A percentile compares a stretch with the other conserved stretches of the same genome.
phyloP scores from a whole-genome alignment of 148 eudicot genomes.

The Vaccinium myrtillus region DNA sequence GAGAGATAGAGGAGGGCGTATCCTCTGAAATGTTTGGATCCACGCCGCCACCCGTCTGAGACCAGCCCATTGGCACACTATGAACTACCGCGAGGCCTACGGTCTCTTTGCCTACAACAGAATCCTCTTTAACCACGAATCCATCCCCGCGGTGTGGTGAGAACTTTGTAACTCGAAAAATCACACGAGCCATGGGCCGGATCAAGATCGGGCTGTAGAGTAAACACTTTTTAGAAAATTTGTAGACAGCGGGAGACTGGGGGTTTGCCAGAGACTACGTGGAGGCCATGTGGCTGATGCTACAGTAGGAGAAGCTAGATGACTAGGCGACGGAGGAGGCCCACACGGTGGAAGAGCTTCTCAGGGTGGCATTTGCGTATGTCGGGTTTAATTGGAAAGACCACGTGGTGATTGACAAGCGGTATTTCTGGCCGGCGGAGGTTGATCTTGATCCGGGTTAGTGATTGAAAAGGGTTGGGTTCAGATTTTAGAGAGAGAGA shows the following conservation, averaged over 20 bases:
- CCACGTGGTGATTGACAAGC: too few species aligned
- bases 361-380: too few species aligned
- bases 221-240: constrained; percentile 81
- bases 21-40: constrained; percentile 97
- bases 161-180: constrained; percentile 94
- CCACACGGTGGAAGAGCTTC: too few species aligned
- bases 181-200: constrained; percentile 87
- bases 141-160: constrained; percentile 75
- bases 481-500: too few species aligned
- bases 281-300: constrained; percentile 19
- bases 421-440: not conserved
- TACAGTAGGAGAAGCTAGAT: too few species aligned
- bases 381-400: too few species aligned
- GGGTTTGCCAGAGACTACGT: constrained; percentile 97
- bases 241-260: constrained; percentile 88
- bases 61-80: constrained; percentile 93
- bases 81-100: constrained; percentile 93
- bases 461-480: too few species aligned
- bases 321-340: too few species aligned
- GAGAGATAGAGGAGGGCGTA: constrained; percentile 34
- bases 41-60: constrained; percentile 76
- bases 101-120: constrained; percentile 93
- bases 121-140: constrained; percentile 84
- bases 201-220: constrained; percentile 85
- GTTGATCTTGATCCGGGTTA: constrained; percentile 9